Evolutionary conservation across 1,284 basidiomycete genomes (phyloP), one percentile per base, ranked within the genome.

Genomic region (Naganishia sp.): DNA sequence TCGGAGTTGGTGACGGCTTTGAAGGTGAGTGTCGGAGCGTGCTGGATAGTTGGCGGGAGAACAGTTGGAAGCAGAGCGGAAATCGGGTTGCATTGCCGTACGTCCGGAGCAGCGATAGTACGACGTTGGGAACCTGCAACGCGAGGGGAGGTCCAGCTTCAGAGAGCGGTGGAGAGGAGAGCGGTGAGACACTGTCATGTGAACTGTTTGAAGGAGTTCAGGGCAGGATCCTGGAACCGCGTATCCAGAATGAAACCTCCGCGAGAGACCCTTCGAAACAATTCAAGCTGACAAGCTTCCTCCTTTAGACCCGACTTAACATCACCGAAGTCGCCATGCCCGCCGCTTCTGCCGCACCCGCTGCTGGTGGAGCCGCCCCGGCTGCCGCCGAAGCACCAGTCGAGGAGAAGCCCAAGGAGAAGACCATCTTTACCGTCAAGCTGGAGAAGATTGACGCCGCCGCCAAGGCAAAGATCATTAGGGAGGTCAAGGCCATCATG

Each of bases 311-410:
- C 66, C 88, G 91, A 69, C 81, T 99, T 68, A 99, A 99, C 81
- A 99, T 99, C 72, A 92, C 94, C 80, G 96, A 99, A 82, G 92
- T 99, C 76, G 93, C 94, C 35, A 88, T 97, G 86, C 94, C 94
- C 45, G 82, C 90, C 46, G 87, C 91, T 1, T 82, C 89, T 9
- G 85, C 88, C 5, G 83, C 87, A 0, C 82, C 87, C 4, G 76
- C 82, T 25, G 84, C 85, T 2, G 77, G 78, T 18, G 76, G 85
- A 2, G 83, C 86, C 21, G 82, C 84, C 23, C 83, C 82, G 13
- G 82, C 85, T 5, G 52, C 52, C 7, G 84, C 85, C 28, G 89
- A 89, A 52, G 77, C 74, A 17, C 87, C 86, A 28, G 87, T 76
- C 52, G 85, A 86, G 85, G 94, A 94, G 79, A 96, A 96, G 80